phyloP scores from a whole-genome alignment of 495 filamentous ascomycete genomes.

The Tuber magnatum region DNA sequence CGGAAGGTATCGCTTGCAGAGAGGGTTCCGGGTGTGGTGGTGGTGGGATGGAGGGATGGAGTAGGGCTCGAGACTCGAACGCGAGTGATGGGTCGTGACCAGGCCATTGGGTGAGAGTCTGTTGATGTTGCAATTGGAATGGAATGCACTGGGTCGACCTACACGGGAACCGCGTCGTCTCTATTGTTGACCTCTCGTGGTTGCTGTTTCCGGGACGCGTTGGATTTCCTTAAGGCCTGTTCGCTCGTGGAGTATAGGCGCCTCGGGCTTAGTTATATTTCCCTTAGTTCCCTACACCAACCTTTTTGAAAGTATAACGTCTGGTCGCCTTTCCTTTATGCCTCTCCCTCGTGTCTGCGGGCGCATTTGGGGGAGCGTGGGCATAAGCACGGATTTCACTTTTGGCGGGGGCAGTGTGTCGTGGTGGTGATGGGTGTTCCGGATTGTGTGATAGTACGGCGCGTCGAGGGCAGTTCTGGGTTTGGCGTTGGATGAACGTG shows the following conservation, averaged over 20 bases:
- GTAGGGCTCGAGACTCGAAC: no score
- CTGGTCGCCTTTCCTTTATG: no score
- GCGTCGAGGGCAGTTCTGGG: neutral
- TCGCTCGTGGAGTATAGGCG: neutral
- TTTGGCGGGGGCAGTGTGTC: neutral
- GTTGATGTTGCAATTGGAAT: neutral
- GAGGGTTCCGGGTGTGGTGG: neutral
- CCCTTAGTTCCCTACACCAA: neutral
- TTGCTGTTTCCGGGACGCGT: no score
- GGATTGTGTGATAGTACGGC: neutral
- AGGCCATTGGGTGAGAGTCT: neutral
- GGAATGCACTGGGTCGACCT: neutral
- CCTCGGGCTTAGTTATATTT: no score
- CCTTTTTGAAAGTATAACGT: no score
- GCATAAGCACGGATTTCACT: neutral
- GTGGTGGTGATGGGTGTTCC: neutral
- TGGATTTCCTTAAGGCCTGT: neutral
- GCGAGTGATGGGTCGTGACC: neutral
- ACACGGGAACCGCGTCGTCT: no score
- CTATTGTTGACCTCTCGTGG: no score
- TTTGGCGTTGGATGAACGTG: neutral
- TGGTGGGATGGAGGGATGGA: no score
- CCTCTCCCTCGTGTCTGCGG: neutral
- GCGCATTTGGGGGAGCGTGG: neutral
- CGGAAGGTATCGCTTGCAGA: neutral